A percentile compares a stretch with the other conserved stretches of the same genome.
Evolutionary conservation across 2,329 filamentous ascomycete genomes (phyloP).

Genomic region (Diaporthe batatas): DNA sequence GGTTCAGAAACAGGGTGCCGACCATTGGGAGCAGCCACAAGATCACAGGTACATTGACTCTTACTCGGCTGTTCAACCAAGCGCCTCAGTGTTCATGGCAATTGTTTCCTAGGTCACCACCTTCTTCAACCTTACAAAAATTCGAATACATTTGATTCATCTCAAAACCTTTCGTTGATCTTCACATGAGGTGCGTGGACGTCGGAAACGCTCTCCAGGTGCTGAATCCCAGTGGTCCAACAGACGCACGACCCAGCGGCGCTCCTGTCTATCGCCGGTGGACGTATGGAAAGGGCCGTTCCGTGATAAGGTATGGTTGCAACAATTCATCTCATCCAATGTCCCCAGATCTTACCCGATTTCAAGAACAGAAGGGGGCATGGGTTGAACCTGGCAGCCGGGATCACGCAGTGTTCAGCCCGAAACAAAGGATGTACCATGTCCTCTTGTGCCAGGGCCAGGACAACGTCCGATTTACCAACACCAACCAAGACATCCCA

Average conservation of each 20-base stretch:
- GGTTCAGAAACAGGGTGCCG: neutral
- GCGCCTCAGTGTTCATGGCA: neutral
- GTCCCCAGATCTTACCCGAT: neutral
- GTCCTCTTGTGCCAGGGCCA: neutral
- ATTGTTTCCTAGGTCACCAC: neutral
- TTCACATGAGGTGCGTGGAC: neutral
- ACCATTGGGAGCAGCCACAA: neutral
- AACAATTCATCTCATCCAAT: conserved; percentile 12
- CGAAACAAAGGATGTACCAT: conserved; percentile 16
- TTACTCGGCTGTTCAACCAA: too few relatives aligned
- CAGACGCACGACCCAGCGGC: too few relatives aligned
- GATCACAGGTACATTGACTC: too few relatives aligned
- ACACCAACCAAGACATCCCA: neutral
- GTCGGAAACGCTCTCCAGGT: too few relatives aligned
- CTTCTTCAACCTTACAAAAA: neutral
- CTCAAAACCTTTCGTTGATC: neutral
- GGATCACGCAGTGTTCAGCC: neutral
- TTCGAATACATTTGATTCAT: neutral
- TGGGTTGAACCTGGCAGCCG: neutral
- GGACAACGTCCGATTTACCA: neutral
- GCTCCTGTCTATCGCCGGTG: neutral
- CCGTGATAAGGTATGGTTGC: neutral
- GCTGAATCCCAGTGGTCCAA: neutral
- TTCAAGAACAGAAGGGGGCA: neutral
- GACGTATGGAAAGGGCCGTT: too few relatives aligned